These are phyloP conservation scores for Solanum gandarillasii DNA, from an alignment of 257 asterid species.

Conservation along the genomic window DNA sequence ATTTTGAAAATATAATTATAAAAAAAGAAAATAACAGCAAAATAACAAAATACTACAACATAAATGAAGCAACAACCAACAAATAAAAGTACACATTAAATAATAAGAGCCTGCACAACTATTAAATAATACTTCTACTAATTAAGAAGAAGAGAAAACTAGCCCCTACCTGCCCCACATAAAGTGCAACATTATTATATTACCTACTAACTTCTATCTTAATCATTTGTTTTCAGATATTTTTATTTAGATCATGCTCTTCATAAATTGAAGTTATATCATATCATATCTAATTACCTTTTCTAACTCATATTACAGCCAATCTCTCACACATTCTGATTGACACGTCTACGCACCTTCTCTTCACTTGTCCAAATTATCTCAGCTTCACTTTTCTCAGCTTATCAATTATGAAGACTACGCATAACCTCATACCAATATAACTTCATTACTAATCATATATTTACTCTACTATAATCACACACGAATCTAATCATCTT, in stretches of 20 bases:
- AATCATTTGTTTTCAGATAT: fast-evolving
- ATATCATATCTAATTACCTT: not conserved
- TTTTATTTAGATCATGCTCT: not conserved
- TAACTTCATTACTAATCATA: not conserved
- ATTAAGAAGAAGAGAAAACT: not conserved
- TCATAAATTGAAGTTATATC: not conserved
- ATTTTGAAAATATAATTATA: too few species aligned
- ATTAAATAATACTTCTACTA: not conserved
- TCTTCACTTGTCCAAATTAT: not conserved
- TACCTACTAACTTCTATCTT: too few species aligned
- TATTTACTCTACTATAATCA: not conserved
- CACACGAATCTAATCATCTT: not conserved
- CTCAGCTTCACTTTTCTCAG: fast-evolving
- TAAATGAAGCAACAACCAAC: not conserved
- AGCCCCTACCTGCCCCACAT: not conserved
- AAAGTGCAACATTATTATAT: too few species aligned
- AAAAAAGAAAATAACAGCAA: too few species aligned
- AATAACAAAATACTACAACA: too few species aligned
- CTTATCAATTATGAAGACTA: fast-evolving
- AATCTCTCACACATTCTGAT: not conserved
- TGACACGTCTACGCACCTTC: fast-evolving
- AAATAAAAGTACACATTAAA: not conserved
- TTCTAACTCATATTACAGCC: not conserved
- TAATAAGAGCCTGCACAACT: not conserved
- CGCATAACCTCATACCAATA: fast-evolving